Percentiles rank a stretch among this genome's conserved stretches.
These are phyloP conservation scores for Coelastrella sp. DNA, from an alignment of 139 green algal species.

Conservation along the genomic window DNA sequence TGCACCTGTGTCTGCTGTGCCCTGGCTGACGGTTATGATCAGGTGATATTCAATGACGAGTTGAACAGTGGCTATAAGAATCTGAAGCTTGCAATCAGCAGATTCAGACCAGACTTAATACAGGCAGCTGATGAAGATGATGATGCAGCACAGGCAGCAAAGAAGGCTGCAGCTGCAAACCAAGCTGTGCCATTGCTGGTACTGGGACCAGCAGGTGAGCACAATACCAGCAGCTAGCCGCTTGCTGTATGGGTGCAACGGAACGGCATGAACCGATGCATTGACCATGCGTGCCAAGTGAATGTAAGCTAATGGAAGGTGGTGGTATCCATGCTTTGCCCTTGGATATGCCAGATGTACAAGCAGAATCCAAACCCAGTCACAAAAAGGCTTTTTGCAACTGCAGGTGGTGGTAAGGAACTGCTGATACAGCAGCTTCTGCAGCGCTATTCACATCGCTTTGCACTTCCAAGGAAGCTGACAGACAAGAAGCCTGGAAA, in stretches of 20 bases:
- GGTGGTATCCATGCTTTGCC: background rate
- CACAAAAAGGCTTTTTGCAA: background rate
- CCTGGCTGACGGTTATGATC: slow-evolving; percentile 47
- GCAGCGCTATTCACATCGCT: slow-evolving; percentile 55
- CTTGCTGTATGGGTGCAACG: too few relatives aligned
- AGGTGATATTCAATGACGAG: slow-evolving; percentile 67
- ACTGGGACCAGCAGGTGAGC: slow-evolving; percentile 23
- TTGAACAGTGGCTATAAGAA: slow-evolving; percentile 54
- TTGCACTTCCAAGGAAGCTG: slow-evolving; percentile 52
- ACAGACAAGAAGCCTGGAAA: slow-evolving; percentile 68
- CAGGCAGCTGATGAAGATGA: slow-evolving; percentile 54
- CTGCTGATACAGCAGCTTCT: slow-evolving; percentile 51
- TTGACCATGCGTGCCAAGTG: too few relatives aligned
- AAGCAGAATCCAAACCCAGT: background rate
- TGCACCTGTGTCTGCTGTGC: background rate
- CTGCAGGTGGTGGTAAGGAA: slow-evolving; percentile 45
- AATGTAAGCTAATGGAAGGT: background rate
- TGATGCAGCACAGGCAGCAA: slow-evolving; percentile 35
- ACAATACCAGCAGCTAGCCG: background rate
- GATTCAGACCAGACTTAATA: slow-evolving; percentile 69
- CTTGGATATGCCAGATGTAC: background rate
- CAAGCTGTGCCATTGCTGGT: slow-evolving; percentile 56
- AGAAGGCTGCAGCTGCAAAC: slow-evolving; percentile 24
- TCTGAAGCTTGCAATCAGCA: slow-evolving; percentile 63
- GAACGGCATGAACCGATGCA: too few relatives aligned